A percentile compares a stretch with the other conserved stretches of the same genome.
Conservation (phyloP, 441 rosid genomes). For the Codiaeum variegatum region DNA sequence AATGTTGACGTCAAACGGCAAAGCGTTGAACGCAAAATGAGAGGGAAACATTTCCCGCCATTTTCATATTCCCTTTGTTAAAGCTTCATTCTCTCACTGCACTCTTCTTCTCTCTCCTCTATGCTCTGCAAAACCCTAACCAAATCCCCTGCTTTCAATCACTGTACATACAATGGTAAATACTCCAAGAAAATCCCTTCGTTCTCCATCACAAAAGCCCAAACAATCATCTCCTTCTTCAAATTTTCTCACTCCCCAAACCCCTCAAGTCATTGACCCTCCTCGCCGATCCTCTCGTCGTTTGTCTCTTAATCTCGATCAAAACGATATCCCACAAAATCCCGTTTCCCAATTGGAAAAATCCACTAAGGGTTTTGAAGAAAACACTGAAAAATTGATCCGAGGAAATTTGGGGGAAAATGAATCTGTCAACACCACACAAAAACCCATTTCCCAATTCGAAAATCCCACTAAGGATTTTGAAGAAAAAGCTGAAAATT, state of each 20-base stretch:
- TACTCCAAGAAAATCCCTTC: conserved; percentile 37
- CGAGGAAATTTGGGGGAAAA: neutral
- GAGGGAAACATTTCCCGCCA: conserved; percentile 70
- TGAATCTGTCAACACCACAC: conserved; percentile 7
- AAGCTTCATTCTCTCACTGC: neutral
- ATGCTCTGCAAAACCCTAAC: conserved; percentile 20
- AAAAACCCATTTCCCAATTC: neutral
- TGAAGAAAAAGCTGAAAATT: conserved; percentile 26
- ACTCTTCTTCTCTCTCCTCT: conserved; percentile 12
- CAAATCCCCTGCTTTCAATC: neutral
- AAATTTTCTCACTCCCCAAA: conserved; percentile 43
- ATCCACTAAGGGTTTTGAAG: conserved; percentile 17
- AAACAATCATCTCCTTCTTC: conserved; percentile 33
- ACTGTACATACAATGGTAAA: conserved; percentile 42
- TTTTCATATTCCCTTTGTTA: conserved; percentile 17
- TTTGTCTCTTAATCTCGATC: conserved; percentile 34
- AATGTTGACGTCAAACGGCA: neutral
- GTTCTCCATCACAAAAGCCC: conserved; percentile 32
- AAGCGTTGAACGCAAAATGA: conserved; percentile 8
- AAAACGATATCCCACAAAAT: conserved; percentile 11
- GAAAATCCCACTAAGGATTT: conserved; percentile 14
- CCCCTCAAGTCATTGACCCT: conserved; percentile 42
- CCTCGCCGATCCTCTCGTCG: conserved; percentile 70
- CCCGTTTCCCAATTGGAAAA: neutral
- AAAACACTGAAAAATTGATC: conserved; percentile 22